Base-by-base conservation (phyloP, 176 grass and related monocot genomes). In the Cenchrus fungigraminus region DNA sequence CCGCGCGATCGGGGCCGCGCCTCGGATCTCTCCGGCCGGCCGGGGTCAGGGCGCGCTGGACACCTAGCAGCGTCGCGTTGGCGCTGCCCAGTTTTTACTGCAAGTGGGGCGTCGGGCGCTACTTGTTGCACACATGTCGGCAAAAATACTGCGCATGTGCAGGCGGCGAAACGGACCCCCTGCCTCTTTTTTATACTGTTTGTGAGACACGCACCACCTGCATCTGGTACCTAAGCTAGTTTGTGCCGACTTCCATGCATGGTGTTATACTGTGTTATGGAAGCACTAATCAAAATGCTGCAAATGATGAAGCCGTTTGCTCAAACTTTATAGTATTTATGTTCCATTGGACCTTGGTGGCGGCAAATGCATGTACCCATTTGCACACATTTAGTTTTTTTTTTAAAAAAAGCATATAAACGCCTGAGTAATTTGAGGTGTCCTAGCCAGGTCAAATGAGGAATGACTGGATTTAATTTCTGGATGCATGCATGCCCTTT, bases 21-120 rank as follows among this genome's bases (percentile, higher is more conserved):
- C 75, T 80, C 76, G 81, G 85, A 91, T 87, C 85, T 87, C 75
- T 73, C 83, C 25, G 15, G 79, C 34, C 12, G 2, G 43, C 34
- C 12, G 2, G 43, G 70, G 70, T 50, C 70, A 73, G 70, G 46
- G 46, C 49, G 32, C 55, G 61, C 80, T 79, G 5, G 61, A 84
- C 68, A 79, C 74, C 31, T 74, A 40, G 49, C 54, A 51, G 32
- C 47, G 55, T 43, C 29, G 62, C 69, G 34, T 62, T 79, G 84
- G 79, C 29, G 46, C 20, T 16, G 15, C 25, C 1, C 78, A 49
- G 58, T 57, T 70, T 57, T 70, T 77, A 83, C 37, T 40, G 28
- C 82, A 66, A 74, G 69, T 88, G 74, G 70, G 37, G 40, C 40
- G 40, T 20, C 44, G 20, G 22, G 60, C 63, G 54, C 46, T 81